These are phyloP conservation scores for Phytophthora brassicae DNA, from an alignment of 352 stramenopile genomes.

Conservation along the genomic window DNA sequence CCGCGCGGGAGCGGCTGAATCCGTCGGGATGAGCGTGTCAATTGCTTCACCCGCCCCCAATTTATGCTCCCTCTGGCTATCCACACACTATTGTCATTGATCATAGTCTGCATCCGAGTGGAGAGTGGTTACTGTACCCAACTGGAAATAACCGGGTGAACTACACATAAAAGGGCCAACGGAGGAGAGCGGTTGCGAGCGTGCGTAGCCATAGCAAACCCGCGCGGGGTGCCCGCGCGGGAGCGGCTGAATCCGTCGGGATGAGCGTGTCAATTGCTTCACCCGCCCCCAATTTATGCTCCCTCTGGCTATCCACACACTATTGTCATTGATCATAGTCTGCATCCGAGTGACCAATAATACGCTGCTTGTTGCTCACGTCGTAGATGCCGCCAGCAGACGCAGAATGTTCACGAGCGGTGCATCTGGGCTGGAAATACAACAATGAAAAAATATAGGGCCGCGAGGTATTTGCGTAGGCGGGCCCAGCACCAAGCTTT, in stretches of 20 bases:
- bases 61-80: slow-evolving; percentile 91
- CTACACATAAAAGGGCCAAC: too few relatives aligned
- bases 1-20: slow-evolving; percentile 40
- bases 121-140: too few relatives aligned
- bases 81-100: slow-evolving; percentile 84
- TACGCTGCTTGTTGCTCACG: slow-evolving; percentile 87
- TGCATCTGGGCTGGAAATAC: slow-evolving; percentile 77
- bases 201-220: too few relatives aligned
- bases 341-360: slow-evolving; percentile 91
- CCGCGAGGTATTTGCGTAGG: too few relatives aligned
- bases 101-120: slow-evolving; percentile 91
- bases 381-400: slow-evolving; percentile 88
- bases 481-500: too few relatives aligned
- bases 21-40: slow-evolving; percentile 70
- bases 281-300: slow-evolving; percentile 81
- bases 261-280: slow-evolving; percentile 73
- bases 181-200: too few relatives aligned
- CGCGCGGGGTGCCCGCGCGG: too few relatives aligned
- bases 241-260: slow-evolving; percentile 47
- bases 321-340: slow-evolving; percentile 88
- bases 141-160: too few relatives aligned
- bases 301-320: slow-evolving; percentile 85
- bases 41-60: slow-evolving; percentile 65
- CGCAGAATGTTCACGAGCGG: slow-evolving; percentile 84
- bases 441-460: slow-evolving; percentile 84